Percentiles rank a stretch among this genome's conserved stretches.
These are phyloP conservation scores for Periconia sp. DNA, from an alignment of 2,329 filamentous ascomycete species.

Conservation along the genomic window DNA sequence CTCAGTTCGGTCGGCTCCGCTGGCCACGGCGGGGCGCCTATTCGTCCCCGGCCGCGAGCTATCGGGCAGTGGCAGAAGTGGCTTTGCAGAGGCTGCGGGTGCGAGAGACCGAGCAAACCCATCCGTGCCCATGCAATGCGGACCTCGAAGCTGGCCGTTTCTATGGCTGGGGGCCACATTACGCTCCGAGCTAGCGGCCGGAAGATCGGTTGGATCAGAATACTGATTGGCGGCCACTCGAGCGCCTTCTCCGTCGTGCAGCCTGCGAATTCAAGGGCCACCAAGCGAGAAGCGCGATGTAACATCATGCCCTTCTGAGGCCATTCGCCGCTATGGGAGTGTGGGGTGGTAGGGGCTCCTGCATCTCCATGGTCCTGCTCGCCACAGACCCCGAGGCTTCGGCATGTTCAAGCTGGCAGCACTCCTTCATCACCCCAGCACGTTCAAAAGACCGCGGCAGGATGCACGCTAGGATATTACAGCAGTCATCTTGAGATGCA, in stretches of 20 bases:
- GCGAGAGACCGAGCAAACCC: constrained; percentile 29
- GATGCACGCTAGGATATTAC: constrained; percentile 7
- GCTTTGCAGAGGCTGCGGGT: constrained; percentile 26
- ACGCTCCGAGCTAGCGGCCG: constrained; percentile 42
- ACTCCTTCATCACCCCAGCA: constrained; percentile 7
- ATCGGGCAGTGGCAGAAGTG: constrained; percentile 28
- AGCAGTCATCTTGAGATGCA: constrained; percentile 5
- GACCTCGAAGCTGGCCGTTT: constrained; percentile 25
- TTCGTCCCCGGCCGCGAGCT: constrained; percentile 30
- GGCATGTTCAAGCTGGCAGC: constrained; percentile 17
- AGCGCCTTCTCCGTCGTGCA: constrained; percentile 45
- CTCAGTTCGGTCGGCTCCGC: constrained; percentile 42
- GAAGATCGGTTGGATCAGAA: constrained; percentile 32
- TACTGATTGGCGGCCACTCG: constrained; percentile 36
- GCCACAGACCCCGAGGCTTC: constrained; percentile 43
- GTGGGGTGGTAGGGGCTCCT: constrained; percentile 34
- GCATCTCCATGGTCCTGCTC: constrained; percentile 23
- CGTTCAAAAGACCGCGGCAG: constrained; percentile 5
- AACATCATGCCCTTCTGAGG: constrained; percentile 35
- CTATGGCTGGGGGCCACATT: constrained; percentile 34
- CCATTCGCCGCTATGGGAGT: constrained; percentile 42
- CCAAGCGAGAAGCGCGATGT: constrained; percentile 37
- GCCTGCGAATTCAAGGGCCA: constrained; percentile 7
- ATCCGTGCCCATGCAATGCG: constrained; percentile 24
- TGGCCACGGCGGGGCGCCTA: constrained; percentile 20